phyloP scores from a whole-genome alignment of 2,329 filamentous ascomycete genomes.

The Incumbomyces delicatus region DNA sequence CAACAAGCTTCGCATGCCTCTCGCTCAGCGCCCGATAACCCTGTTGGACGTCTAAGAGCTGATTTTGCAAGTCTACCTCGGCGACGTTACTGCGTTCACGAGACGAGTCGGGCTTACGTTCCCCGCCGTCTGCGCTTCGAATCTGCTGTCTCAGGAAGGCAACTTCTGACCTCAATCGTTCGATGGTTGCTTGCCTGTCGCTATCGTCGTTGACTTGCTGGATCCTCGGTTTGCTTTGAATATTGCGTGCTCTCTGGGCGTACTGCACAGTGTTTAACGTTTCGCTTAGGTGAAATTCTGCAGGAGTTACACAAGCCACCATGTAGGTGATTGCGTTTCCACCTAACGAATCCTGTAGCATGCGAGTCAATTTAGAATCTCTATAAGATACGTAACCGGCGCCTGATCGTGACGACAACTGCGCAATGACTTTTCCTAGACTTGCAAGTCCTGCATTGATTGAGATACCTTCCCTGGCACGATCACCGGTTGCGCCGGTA shows the following conservation, averaged over 20 bases:
- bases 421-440: slow-evolving; percentile 94
- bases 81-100: slow-evolving; percentile 51
- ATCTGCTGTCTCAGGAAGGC: slow-evolving; percentile 91
- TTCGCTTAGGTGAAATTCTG: slow-evolving; percentile 94
- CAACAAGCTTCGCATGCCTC: slow-evolving; percentile 89
- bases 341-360: slow-evolving; percentile 91
- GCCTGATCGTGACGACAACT: slow-evolving; percentile 79
- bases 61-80: slow-evolving; percentile 84
- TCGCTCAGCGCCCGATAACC: slow-evolving; percentile 87
- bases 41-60: slow-evolving; percentile 84
- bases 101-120: slow-evolving; percentile 57
- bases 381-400: slow-evolving; percentile 94
- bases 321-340: slow-evolving; percentile 98
- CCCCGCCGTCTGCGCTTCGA: slow-evolving; percentile 63
- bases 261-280: slow-evolving; percentile 97
- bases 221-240: slow-evolving; percentile 94
- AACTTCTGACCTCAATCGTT: slow-evolving; percentile 86
- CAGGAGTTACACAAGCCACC: slow-evolving; percentile 96
- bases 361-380: slow-evolving; percentile 89
- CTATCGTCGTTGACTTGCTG: slow-evolving; percentile 81
- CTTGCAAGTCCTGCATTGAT: slow-evolving; percentile 95
- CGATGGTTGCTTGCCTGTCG: slow-evolving; percentile 89
- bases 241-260: slow-evolving; percentile 86
- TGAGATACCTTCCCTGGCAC: slow-evolving; percentile 91
- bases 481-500: slow-evolving; percentile 86